Evolutionary conservation across 1,284 basidiomycete species (phyloP).

Genomic region (Moesziomyces antarcticus): DNA sequence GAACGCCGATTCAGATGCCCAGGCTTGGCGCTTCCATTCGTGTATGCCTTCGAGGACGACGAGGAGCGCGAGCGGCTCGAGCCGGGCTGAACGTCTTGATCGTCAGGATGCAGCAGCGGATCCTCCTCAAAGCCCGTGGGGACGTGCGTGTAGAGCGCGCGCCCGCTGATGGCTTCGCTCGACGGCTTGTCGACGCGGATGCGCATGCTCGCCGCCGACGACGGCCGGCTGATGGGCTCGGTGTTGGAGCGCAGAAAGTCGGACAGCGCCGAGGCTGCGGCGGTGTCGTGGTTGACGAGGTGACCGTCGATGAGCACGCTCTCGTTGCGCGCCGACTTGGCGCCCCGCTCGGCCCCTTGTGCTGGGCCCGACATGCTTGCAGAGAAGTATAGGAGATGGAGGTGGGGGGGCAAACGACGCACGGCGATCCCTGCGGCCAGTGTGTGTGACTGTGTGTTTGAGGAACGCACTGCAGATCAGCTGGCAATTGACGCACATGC

Average conservation of each 20-base stretch:
- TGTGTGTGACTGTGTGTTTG: no score
- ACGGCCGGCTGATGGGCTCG: slow-evolving; percentile 52
- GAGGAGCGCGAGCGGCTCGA: background rate
- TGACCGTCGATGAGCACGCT: slow-evolving; percentile 36
- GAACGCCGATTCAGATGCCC: slow-evolving; percentile 6
- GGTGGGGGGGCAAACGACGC: background rate
- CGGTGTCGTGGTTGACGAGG: slow-evolving; percentile 36
- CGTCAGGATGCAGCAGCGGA: slow-evolving; percentile 39
- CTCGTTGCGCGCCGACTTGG: slow-evolving; percentile 24
- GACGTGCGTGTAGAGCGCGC: slow-evolving; percentile 55
- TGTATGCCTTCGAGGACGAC: slow-evolving; percentile 5
- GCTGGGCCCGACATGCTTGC: slow-evolving; percentile 13
- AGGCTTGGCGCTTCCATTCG: slow-evolving; percentile 5
- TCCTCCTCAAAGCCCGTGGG: slow-evolving; percentile 57
- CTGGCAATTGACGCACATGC: background rate
- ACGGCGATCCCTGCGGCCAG: no score
- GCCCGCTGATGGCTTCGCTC: slow-evolving; percentile 45
- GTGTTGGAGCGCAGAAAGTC: slow-evolving; percentile 32
- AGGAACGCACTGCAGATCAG: background rate
- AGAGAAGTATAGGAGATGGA: background rate
- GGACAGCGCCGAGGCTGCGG: slow-evolving; percentile 31
- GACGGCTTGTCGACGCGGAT: slow-evolving; percentile 59
- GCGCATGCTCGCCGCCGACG: slow-evolving; percentile 56
- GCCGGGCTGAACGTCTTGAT: slow-evolving; percentile 13
- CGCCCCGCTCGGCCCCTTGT: background rate